Evolutionary conservation across 2,329 filamentous ascomycete genomes (phyloP).

Genomic region (Aspergillus novoparasiticus): DNA sequence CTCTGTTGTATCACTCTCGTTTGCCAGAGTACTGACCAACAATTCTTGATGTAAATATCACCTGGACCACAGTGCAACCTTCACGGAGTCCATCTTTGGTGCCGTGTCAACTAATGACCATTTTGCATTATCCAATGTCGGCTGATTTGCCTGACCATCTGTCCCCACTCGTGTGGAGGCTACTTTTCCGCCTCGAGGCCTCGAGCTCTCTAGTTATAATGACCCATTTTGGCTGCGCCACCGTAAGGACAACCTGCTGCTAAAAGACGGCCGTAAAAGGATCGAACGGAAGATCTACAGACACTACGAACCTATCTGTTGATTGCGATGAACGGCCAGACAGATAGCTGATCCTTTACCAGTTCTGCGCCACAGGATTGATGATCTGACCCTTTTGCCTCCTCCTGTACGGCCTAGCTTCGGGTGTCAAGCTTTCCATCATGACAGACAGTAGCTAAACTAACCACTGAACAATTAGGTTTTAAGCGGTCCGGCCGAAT

Average conservation of each 20-base stretch:
- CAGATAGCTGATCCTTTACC: not conserved
- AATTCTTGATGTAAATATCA: not conserved
- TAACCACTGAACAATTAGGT: not conserved
- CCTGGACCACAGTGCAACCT: slow-evolving; percentile 1
- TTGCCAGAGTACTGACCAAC: not conserved
- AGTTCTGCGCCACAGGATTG: not conserved
- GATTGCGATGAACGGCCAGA: not conserved
- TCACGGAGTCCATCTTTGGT: not conserved
- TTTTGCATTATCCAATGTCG: slow-evolving; percentile 17
- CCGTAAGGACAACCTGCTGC: not conserved
- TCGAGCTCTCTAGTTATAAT: no score
- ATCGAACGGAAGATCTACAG: slow-evolving; percentile 1
- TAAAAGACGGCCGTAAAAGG: not conserved
- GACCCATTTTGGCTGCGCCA: not conserved
- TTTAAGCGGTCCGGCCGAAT: not conserved
- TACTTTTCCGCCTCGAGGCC: not conserved
- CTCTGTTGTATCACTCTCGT: not conserved
- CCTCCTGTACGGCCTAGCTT: not conserved
- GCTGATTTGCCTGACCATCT: not conserved
- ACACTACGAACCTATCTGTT: slow-evolving; percentile 1
- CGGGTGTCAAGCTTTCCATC: not conserved
- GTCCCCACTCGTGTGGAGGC: slow-evolving; percentile 1
- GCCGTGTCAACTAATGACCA: slow-evolving; percentile 16
- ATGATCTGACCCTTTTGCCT: not conserved
- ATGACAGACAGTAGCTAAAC: not conserved